Percentiles rank a stretch among this genome's conserved stretches.
Conservation (phyloP, 805 yeast genomes). For the Starmera dryadoides region DNA sequence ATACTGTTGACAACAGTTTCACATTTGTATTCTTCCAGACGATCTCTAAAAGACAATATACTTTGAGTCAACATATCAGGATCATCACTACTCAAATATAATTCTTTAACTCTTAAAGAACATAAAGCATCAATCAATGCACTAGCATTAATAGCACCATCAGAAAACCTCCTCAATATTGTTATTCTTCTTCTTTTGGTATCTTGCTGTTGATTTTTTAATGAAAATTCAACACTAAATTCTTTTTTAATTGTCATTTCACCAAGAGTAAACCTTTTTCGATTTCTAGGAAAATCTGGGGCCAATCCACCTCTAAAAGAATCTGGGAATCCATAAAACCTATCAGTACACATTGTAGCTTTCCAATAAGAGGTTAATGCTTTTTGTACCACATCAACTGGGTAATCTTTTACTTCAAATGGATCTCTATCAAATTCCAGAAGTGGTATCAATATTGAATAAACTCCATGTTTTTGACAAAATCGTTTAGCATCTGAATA, state of each 20-base stretch:
- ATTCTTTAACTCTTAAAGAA: constrained; percentile 10
- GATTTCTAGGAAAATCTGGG: constrained; percentile 5
- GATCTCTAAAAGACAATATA: constrained; percentile 20
- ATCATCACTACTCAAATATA: constrained; percentile 16
- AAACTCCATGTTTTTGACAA: constrained; percentile 12
- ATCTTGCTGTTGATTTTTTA: not conserved
- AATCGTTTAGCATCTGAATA: constrained; percentile 9
- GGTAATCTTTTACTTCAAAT: constrained; percentile 1
- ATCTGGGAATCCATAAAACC: constrained; percentile 14
- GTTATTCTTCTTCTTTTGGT: not conserved
- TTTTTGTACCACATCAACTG: constrained; percentile 7
- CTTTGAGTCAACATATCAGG: constrained; percentile 18
- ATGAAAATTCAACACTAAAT: constrained; percentile 6
- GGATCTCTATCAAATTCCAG: constrained; percentile 11
- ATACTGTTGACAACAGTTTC: constrained; percentile 11
- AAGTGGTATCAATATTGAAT: constrained; percentile 9
- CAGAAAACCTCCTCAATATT: constrained; percentile 15
- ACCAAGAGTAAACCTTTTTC: constrained; percentile 1
- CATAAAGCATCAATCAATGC: constrained; percentile 8
- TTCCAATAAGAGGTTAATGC: constrained; percentile 6
- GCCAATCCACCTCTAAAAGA: constrained; percentile 14
- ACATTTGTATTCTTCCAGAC: constrained; percentile 9
- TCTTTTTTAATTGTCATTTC: constrained; percentile 4
- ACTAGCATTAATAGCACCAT: constrained; percentile 19
- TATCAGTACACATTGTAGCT: constrained; percentile 6